phyloP scores from a whole-genome alignment of 768 basidiomycete genomes.

The Lactarius trivialis region DNA sequence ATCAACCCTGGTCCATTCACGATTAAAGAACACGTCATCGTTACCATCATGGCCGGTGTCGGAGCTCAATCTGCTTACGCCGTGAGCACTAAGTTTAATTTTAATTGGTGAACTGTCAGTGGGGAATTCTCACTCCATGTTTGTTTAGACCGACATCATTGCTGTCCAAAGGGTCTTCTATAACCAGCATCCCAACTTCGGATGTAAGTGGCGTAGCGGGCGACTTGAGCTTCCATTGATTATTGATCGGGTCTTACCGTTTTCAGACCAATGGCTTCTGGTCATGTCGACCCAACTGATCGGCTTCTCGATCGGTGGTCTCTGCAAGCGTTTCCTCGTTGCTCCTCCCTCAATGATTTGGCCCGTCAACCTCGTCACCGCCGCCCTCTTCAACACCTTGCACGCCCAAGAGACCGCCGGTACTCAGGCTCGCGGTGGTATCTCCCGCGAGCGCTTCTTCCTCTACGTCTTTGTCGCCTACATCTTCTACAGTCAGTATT shows the following conservation, averaged over 20 bases:
- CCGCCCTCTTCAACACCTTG: conserved; percentile 42
- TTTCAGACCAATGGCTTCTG: conserved; percentile 33
- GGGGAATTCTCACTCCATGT: not conserved
- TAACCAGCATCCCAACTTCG: conserved; percentile 33
- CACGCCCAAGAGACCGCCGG: conserved; percentile 37
- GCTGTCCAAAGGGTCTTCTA: conserved; percentile 44
- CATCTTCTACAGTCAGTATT: conserved; percentile 46
- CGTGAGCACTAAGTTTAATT: conserved; percentile 20
- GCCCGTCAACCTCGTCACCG: conserved; percentile 38
- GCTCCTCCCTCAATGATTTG: conserved; percentile 41
- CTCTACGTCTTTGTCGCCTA: conserved; percentile 34
- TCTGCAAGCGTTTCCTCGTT: conserved; percentile 41
- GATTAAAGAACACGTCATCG: conserved; percentile 65
- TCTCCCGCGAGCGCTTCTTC: conserved; percentile 52
- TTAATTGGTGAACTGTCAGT: not conserved
- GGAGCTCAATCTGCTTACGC: conserved; percentile 32
- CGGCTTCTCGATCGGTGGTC: conserved; percentile 39
- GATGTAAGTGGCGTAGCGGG: conserved; percentile 23
- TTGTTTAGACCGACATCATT: conserved; percentile 36
- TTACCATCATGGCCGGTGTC: conserved; percentile 39
- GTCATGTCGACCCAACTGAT: conserved; percentile 40
- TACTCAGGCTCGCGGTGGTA: conserved; percentile 38
- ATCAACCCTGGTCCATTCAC: conserved; percentile 67
- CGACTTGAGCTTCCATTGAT: not conserved
- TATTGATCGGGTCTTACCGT: not conserved